A percentile compares a stretch with the other conserved stretches of the same genome.
Evolutionary conservation across 371 early-diverging fungal genomes (phyloP).

Genomic region (Blakeslea trispora): DNA sequence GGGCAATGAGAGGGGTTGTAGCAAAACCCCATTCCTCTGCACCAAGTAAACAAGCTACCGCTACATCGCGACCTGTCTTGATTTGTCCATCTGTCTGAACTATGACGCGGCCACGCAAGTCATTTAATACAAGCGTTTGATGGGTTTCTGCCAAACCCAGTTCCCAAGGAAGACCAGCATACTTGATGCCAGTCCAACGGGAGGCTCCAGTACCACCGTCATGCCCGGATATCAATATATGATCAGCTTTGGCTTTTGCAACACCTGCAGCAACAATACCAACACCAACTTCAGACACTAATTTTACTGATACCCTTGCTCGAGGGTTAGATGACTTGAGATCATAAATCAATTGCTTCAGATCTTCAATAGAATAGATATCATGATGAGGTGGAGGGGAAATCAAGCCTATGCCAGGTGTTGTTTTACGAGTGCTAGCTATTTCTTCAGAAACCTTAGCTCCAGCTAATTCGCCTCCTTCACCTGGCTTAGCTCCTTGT

Average conservation of each 20-base stretch:
- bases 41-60: slow-evolving; percentile 93
- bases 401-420: slow-evolving; percentile 94
- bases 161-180: slow-evolving; percentile 98
- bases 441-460: slow-evolving; percentile 89
- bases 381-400: slow-evolving; percentile 98
- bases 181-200: slow-evolving; percentile 97
- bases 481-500: slow-evolving; percentile 98
- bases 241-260: slow-evolving; percentile 96
- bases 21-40: slow-evolving; percentile 99
- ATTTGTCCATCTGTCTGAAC: slow-evolving; percentile 98
- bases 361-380: slow-evolving; percentile 96
- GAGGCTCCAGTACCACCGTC: slow-evolving; percentile 99
- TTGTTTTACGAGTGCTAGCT: slow-evolving; percentile 92
- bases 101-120: slow-evolving; percentile 91
- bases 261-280: slow-evolving; percentile 97
- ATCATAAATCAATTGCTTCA: slow-evolving; percentile 97
- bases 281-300: slow-evolving; percentile 96
- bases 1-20: slow-evolving; percentile 95
- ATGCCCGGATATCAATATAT: slow-evolving; percentile 94
- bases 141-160: slow-evolving; percentile 96
- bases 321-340: slow-evolving; percentile 91
- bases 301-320: slow-evolving; percentile 93
- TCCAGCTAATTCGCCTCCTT: slow-evolving; percentile 84
- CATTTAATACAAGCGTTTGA: slow-evolving; percentile 94
- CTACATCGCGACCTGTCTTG: slow-evolving; percentile 95